Percentiles rank a stretch among this genome's conserved stretches.
Conservation (phyloP, 1,284 basidiomycete genomes). For the Waitea zeae region DNA sequence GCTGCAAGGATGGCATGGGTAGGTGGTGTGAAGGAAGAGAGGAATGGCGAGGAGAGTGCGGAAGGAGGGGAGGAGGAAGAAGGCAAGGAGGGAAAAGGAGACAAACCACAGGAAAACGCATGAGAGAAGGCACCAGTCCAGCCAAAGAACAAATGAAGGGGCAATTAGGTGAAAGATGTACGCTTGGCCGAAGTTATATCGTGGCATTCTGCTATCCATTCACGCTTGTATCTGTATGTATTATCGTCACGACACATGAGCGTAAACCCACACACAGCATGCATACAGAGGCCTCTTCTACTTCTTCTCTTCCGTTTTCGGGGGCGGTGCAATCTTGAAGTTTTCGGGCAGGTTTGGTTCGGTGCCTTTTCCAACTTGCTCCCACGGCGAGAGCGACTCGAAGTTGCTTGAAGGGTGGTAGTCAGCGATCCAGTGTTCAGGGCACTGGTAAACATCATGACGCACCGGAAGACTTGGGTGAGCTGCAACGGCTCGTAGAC, state of each 20-base stretch:
- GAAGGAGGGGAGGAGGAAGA: conserved; percentile 10
- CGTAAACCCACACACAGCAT: no score
- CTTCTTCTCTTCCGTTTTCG: conserved; percentile 51
- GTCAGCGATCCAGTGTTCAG: background rate
- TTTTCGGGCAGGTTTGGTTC: conserved; percentile 52
- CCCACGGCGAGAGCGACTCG: conserved; percentile 90
- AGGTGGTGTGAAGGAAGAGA: conserved; percentile 12
- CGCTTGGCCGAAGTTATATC: no score
- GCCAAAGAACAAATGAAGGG: no score
- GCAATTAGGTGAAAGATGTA: no score
- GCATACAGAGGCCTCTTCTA: conserved; percentile 15
- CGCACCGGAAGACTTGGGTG: conserved; percentile 91
- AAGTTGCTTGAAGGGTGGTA: conserved; percentile 56
- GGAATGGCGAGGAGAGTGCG: conserved; percentile 7
- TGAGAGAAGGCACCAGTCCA: no score
- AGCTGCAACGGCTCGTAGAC: conserved; percentile 97
- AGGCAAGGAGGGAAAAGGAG: conserved; percentile 13
- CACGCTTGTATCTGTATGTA: no score
- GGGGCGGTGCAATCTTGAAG: conserved; percentile 52
- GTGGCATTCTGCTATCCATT: no score
- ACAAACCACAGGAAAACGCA: conserved; percentile 10
- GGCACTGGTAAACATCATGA: conserved; percentile 6
- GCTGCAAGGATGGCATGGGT: conserved; percentile 68
- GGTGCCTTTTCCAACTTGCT: conserved; percentile 83
- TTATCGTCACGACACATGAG: no score